These are phyloP conservation scores for Cryptosporidium viatorum DNA, from an alignment of 169 alveolate genomes.

Conservation along the genomic window DNA sequence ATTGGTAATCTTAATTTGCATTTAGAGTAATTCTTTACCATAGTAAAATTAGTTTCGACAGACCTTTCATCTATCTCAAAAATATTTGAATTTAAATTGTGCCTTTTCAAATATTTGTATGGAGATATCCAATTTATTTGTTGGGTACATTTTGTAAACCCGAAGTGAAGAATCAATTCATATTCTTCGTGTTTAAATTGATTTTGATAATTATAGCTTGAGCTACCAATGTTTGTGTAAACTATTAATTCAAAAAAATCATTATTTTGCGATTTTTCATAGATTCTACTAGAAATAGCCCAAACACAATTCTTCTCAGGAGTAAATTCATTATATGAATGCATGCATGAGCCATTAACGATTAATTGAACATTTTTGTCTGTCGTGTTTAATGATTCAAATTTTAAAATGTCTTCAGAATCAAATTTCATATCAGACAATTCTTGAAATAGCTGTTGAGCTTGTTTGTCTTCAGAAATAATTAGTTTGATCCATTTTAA, in stretches of 20 bases:
- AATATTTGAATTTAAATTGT: background rate
- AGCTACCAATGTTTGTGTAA: background rate
- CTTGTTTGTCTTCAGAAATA: background rate
- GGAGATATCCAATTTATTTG: conserved; percentile 52
- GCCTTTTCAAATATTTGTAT: background rate
- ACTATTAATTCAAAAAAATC: conserved; percentile 14
- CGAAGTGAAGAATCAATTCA: conserved; percentile 55
- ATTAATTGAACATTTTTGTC: background rate
- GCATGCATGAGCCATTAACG: background rate
- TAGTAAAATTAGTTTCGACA: conserved; percentile 17
- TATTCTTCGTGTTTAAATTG: background rate
- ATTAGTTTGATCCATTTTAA: conserved; percentile 18
- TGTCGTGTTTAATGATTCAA: no score
- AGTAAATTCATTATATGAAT: conserved; percentile 6
- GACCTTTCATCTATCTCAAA: conserved; percentile 1
- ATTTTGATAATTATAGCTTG: background rate
- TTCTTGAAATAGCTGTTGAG: background rate
- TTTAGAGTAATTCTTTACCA: background rate
- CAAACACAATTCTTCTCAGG: background rate
- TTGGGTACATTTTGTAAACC: conserved; percentile 26
- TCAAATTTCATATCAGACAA: background rate
- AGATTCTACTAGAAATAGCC: background rate
- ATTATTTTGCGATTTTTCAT: background rate
- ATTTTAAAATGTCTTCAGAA: background rate
- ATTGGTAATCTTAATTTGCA: conserved; percentile 25